Base-by-base conservation (phyloP, 2,329 filamentous ascomycete genomes). In the Ophiostoma quercus region DNA sequence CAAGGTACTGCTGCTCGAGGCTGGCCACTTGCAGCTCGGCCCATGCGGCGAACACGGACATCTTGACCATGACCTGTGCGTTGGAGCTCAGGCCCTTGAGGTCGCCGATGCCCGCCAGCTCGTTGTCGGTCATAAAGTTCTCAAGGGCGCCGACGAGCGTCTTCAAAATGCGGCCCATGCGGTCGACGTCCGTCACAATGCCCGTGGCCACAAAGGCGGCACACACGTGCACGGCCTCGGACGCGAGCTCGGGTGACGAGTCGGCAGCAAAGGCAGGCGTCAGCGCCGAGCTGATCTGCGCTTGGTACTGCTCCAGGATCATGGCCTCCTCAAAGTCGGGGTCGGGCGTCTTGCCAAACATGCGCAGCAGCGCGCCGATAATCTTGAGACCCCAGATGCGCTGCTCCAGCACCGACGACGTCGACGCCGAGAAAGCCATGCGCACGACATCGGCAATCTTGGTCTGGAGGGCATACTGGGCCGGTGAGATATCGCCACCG, bases 101-200 rank as follows among this genome's bases (percentile, higher is more conserved):
- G 74, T 99, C 96, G 19, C 95, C 95, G 76, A 99, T 98, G 29
- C 92, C 88, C 0, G 91, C 92, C 32, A 22, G 22, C 19, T 69
- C 68, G 62, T 87, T 84, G 72, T 96, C 92, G 65, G 85, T 88
- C 1, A 92, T 92, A 76, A 98, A 97, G 79, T 94, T 97, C 76
- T 98, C 94, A 1, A 99, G 84, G 0, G 94, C 94, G 62, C 90
- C 90, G 6, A 97, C 92, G 1, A 99, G 84, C 0, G 96, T 90
- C 80, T 97, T 98, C 70, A 99, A 85, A 68, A 99, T 99, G 70
- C 95, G 90, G 29, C 95, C 95, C 95, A 99, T 99, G n/a, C 95
- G 88, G 74, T 99, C 96, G 9, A 98, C 88, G 78, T 98, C 95
- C 0, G 93, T 97, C 9, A 99, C 95, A 69, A 99, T 98, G 16